phyloP scores from a whole-genome alignment of 2,329 filamentous ascomycete genomes.

The Purpureocillium lavendulum region DNA sequence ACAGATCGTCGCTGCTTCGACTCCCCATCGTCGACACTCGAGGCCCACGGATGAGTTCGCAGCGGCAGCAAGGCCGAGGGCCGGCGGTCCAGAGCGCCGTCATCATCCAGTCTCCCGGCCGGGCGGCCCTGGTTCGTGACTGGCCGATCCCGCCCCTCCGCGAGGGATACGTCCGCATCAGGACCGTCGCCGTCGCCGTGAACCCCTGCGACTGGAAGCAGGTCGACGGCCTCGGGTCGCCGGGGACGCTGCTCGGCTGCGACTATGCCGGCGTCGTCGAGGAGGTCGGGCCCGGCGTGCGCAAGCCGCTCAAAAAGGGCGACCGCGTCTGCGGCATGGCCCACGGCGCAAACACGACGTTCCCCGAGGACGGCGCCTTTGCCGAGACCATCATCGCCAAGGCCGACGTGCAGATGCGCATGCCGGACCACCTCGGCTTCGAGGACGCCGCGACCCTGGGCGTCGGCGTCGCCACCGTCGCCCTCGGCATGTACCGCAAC shows the following conservation, averaged over 20 bases:
- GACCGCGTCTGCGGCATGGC: slow-evolving; percentile 17
- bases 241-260: slow-evolving; percentile 20
- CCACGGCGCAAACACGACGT: slow-evolving; percentile 11
- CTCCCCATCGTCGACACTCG: not conserved
- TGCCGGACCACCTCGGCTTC: slow-evolving; percentile 16
- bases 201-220: slow-evolving; percentile 28
- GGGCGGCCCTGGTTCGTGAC: not conserved
- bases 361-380: slow-evolving; percentile 17
- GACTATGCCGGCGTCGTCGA: slow-evolving; percentile 26
- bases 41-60: too few species aligned
- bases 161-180: slow-evolving; percentile 11
- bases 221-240: slow-evolving; percentile 12
- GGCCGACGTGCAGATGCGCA: slow-evolving; percentile 11
- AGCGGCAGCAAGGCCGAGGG: too few species aligned
- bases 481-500: slow-evolving; percentile 19
- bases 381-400: slow-evolving; percentile 16
- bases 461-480: slow-evolving; percentile 15
- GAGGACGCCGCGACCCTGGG: slow-evolving; percentile 16
- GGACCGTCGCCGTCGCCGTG: slow-evolving; percentile 20
- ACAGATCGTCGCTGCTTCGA: not conserved
- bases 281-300: slow-evolving; percentile 10
- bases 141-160: not conserved
- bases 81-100: not conserved
- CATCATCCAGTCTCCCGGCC: not conserved
- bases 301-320: slow-evolving; percentile 10